Evolutionary conservation across 306 rosid genomes (phyloP).

Genomic region (Nissolia schottii): DNA sequence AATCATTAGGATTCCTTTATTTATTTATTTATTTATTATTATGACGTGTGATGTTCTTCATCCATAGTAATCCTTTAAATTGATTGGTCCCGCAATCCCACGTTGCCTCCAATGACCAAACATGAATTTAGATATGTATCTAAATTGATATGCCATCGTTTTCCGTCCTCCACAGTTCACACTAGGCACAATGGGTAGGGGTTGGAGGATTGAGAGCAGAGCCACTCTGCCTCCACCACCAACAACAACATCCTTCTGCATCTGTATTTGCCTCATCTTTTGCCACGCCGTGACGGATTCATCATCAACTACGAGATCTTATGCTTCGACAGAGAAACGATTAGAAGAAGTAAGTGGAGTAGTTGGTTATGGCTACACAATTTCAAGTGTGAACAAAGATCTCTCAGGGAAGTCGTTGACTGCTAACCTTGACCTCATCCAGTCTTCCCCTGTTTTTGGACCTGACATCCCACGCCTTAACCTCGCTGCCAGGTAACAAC

Average conservation of each 20-base stretch:
- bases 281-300: neutral
- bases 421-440: conserved; percentile 60
- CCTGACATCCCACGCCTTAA: conserved; percentile 55
- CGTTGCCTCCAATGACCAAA: neutral
- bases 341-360: conserved; percentile 8
- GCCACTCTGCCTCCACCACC: neutral
- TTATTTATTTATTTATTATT: too few species aligned
- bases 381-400: conserved; percentile 25
- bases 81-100: neutral
- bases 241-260: neutral
- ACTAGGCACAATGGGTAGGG: neutral
- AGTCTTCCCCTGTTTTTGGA: conserved; percentile 50
- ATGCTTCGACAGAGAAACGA: neutral
- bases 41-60: too few species aligned
- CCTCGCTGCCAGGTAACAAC: conserved; percentile 56
- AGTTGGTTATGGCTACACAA: conserved; percentile 57
- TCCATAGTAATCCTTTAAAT: too few species aligned
- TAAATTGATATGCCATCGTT: neutral
- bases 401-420: conserved; percentile 29
- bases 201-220: neutral
- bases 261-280: neutral
- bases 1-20: too few species aligned
- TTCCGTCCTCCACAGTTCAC: neutral
- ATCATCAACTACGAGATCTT: neutral
- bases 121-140: too few species aligned